Evolutionary conservation across 2,329 filamentous ascomycete species (phyloP), one percentile per base, ranked within the genome.

Genomic region (Botryotinia calthae): DNA sequence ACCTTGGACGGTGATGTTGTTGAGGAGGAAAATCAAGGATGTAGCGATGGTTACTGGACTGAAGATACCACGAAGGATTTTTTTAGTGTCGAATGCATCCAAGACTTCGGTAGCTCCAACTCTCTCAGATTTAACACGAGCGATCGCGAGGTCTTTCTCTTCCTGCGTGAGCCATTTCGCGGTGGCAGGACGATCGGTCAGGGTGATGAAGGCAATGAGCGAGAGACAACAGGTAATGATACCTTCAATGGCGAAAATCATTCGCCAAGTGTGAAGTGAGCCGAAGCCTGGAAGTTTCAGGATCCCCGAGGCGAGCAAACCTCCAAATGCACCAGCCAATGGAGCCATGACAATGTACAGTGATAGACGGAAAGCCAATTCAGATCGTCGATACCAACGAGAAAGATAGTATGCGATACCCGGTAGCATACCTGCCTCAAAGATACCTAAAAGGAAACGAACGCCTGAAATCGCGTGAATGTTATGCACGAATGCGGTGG

Each of bases 321-420:
- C 91, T 31, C 91, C 91, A 76, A 93, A 93, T 0, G 90, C 90
- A 4, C 91, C 91, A 0, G 91, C 90, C 0, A 93, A 83, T 0
- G 90, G 90, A 0, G 90, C 88, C 86, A 89, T 91, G 72, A 92
- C 89, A 71, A 93, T 88, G 81, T 92, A 93, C 2, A 93, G 82
- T 0, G 89, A 87, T 0, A 93, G 82, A 0, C 91, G 86, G 80
- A 92, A 92, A 0, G 88, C 86, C 9, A 93, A 82, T 80, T 94
- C 91, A 67, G 86, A 86, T 46, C 89, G 84, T n/a, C 90, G 84
- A 76, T 93, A 93, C 91, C 91, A 93, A 69, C 91, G 84, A 0
- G 87, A 90, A 31, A 93, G 82, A 77, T 93, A 93, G 81, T 93
- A 94, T 0, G 90, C 90, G 58, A 93, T 92, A 0, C 91, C 91